These are phyloP conservation scores for Pseudogymnoascus sp. DNA, from an alignment of 2,329 filamentous ascomycete genomes.

Conservation along the genomic window DNA sequence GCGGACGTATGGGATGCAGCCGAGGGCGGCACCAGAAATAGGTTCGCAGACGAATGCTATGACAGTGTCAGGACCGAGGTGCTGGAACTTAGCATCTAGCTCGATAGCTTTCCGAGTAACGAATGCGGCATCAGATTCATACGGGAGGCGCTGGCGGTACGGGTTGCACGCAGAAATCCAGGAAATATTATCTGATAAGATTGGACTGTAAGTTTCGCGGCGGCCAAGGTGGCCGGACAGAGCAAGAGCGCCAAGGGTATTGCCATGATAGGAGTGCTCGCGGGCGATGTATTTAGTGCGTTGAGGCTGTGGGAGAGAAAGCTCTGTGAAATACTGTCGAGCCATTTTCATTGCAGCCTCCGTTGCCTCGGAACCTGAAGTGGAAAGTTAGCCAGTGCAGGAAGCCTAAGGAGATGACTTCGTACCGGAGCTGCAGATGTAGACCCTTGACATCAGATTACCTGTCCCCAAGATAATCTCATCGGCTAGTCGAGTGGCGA, in stretches of 20 bases:
- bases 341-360: constrained; percentile 61
- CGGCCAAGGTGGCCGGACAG: constrained; percentile 52
- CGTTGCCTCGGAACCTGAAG: constrained; percentile 56
- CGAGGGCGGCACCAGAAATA: constrained; percentile 59
- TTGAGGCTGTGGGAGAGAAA: constrained; percentile 38
- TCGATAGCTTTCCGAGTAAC: constrained; percentile 50
- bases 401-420: not conserved
- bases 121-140: constrained; percentile 46
- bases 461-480: constrained; percentile 33
- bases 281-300: constrained; percentile 56
- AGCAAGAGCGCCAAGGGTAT: constrained; percentile 54
- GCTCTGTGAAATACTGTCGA: constrained; percentile 56
- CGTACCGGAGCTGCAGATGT: constrained; percentile 49
- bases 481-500: constrained; percentile 39
- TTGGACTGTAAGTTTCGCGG: constrained; percentile 46
- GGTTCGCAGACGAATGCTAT: constrained; percentile 60
- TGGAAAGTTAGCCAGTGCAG: constrained; percentile 10
- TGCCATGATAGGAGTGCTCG: constrained; percentile 60
- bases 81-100: constrained; percentile 52
- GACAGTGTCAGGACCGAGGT: constrained; percentile 52
- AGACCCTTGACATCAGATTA: constrained; percentile 43
- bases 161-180: constrained; percentile 55
- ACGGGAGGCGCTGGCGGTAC: constrained; percentile 45
- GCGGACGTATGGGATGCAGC: constrained; percentile 54
- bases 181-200: constrained; percentile 45